A percentile compares a stretch with the other conserved stretches of the same genome.
Evolutionary conservation across 345 rosid species (phyloP).

Genomic region (Barbarea vulgaris): DNA sequence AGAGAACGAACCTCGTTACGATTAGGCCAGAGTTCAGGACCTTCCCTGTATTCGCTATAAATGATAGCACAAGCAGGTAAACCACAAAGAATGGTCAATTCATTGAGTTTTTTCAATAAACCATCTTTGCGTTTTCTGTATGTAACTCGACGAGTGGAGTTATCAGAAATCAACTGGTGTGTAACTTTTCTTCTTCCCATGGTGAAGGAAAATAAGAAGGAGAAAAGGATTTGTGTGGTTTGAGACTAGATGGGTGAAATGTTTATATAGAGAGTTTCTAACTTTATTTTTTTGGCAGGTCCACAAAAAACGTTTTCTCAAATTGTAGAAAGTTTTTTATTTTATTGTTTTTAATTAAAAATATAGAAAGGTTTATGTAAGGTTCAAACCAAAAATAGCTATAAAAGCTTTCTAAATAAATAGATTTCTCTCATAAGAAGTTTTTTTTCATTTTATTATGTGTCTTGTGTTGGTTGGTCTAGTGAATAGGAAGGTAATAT

Average conservation of each 20-base stretch:
- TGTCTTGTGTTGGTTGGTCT: conserved; percentile 22
- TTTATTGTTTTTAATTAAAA: background rate
- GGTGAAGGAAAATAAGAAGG: background rate
- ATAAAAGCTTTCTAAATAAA: conserved; percentile 18
- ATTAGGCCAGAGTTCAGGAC: conserved; percentile 52
- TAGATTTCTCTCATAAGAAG: conserved; percentile 8
- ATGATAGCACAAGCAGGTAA: conserved; percentile 42
- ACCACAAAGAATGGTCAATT: conserved; percentile 37
- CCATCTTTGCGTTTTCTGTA: conserved; percentile 41
- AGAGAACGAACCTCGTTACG: conserved; percentile 33
- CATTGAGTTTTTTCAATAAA: conserved; percentile 37
- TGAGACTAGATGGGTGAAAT: background rate
- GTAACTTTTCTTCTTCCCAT: conserved; percentile 45
- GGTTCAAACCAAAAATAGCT: conserved; percentile 15
- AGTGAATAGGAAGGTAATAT: conserved; percentile 3
- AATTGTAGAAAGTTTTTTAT: background rate
- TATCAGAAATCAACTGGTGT: conserved; percentile 34
- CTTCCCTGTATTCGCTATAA: conserved; percentile 41
- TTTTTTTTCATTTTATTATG: conserved; percentile 8
- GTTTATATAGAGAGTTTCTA: conserved; percentile 38
- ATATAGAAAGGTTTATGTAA: conserved; percentile 27
- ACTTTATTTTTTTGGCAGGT: conserved; percentile 20
- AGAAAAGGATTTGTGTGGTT: conserved; percentile 17
- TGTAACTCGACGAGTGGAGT: conserved; percentile 35
- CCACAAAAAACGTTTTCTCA: conserved; percentile 14